Evolutionary conservation across 805 yeast species (phyloP), one percentile per base, ranked within the genome.

Genomic region (Nematodospora valgi): DNA sequence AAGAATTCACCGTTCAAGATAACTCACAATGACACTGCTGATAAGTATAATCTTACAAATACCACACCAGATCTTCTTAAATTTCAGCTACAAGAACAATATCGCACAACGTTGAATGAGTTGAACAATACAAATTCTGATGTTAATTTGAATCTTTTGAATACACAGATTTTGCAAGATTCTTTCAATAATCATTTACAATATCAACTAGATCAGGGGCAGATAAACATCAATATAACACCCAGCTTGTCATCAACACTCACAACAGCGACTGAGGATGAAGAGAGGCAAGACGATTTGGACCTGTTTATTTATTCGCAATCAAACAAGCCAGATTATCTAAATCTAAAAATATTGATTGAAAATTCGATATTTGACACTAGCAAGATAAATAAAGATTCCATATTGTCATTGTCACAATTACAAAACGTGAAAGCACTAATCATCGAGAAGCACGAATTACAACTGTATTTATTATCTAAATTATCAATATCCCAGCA

Each of bases 351-450:
- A 43, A 58, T 70, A 2, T 55, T 70, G 35, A 69, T 70, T 32
- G 75, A 70, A 46, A 68, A 68, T 45, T 58, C 70, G 4, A 61
- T 66, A 12, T 64, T 67, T 38, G 71, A 66, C 41, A 51, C 60
- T 5, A 47, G 57, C n/a, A 60, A 58, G 30, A 50, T 65, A 22
- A 52, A 56, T 34, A 58, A 54, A 34, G 53, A 59, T 26, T 49
- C 66, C 13, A 55, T 67, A 5, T 39, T 67, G 19, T 49, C 69
- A 4, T 46, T 65, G 14, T 34, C 49, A 12, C 40, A 53, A 15
- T 45, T 64, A 30, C 49, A 54, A 19, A 38, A 32, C 6, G 39
- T 67, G 41, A 64, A 65, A 39, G 37, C 35, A n/a, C 30, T 27
- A 12, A 57, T 63, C 13, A 52, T 48, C 13, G 62, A 54, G 17